Conservation (phyloP, 305 asterid species). For the Rubia peregrina region DNA sequence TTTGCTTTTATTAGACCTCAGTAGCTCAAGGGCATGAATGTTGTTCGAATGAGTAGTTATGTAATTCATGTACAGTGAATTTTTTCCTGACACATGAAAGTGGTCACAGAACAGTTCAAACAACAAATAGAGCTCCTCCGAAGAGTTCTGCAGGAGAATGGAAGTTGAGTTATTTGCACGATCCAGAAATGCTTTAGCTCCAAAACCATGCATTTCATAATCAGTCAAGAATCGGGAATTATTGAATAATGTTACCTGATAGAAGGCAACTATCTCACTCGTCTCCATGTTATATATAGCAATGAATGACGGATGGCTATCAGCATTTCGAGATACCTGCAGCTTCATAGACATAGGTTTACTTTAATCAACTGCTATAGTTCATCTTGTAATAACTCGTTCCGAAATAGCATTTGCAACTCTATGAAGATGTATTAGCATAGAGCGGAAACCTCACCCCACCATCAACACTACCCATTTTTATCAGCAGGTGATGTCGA, state of each 20-base stretch:
- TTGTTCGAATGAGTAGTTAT: constrained; percentile 81
- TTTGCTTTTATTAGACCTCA: constrained; percentile 60
- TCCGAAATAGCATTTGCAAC: constrained; percentile 3
- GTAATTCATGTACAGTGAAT: constrained; percentile 62
- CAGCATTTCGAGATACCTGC: constrained; percentile 79
- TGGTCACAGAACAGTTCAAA: constrained; percentile 78
- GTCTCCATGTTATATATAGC: constrained; percentile 98
- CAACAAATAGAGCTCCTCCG: constrained; percentile 74
- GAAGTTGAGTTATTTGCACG: constrained; percentile 11
- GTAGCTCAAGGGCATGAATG: constrained; percentile 70
- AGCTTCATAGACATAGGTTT: constrained; percentile 17
- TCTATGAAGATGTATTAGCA: constrained; percentile 7
- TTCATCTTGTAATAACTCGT: background rate
- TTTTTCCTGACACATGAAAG: constrained; percentile 70
- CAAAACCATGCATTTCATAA: background rate
- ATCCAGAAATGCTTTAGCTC: background rate
- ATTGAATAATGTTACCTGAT: constrained; percentile 48
- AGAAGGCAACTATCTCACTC: constrained; percentile 74
- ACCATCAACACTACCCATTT: constrained; percentile 96
- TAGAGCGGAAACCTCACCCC: constrained; percentile 60
- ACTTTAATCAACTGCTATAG: background rate
- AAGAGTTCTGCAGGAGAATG: constrained; percentile 55
- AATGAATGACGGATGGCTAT: constrained; percentile 87
- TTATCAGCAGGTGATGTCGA: constrained; percentile 83
- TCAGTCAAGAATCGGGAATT: background rate